phyloP scores from a whole-genome alignment of 345 rosid genomes.

The Citrus maxima region DNA sequence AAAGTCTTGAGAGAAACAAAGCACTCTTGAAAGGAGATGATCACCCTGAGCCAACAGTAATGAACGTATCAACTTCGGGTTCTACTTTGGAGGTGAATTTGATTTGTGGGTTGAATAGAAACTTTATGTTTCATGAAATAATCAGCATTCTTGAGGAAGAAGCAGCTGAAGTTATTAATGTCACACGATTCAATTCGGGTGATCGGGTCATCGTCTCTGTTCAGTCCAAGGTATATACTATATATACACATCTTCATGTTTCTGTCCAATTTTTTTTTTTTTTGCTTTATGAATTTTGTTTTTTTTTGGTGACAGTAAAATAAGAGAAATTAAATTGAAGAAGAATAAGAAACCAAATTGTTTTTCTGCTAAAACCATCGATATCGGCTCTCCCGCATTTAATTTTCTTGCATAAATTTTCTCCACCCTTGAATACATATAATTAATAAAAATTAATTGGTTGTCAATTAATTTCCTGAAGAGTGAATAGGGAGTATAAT shows the following conservation, averaged over 20 bases:
- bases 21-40: not conserved
- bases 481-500: too few species aligned
- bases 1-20: not conserved
- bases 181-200: not conserved
- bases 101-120: slow-evolving; percentile 13
- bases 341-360: too few species aligned
- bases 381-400: too few species aligned
- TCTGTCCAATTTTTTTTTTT: not conserved
- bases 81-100: slow-evolving; percentile 23
- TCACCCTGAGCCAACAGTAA: not conserved
- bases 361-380: too few species aligned
- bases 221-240: slow-evolving; percentile 20
- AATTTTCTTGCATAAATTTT: too few species aligned
- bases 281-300: not conserved
- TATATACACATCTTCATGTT: not conserved
- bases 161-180: slow-evolving; percentile 28
- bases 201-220: slow-evolving; percentile 19
- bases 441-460: too few species aligned
- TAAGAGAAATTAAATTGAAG: too few species aligned
- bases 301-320: too few species aligned
- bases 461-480: too few species aligned
- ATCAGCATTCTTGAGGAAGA: slow-evolving; percentile 28
- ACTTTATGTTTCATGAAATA: slow-evolving; percentile 18
- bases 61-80: slow-evolving; percentile 15
- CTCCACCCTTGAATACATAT: too few species aligned